phyloP scores from a whole-genome alignment of 495 filamentous ascomycete genomes.

The Podospora conica region DNA sequence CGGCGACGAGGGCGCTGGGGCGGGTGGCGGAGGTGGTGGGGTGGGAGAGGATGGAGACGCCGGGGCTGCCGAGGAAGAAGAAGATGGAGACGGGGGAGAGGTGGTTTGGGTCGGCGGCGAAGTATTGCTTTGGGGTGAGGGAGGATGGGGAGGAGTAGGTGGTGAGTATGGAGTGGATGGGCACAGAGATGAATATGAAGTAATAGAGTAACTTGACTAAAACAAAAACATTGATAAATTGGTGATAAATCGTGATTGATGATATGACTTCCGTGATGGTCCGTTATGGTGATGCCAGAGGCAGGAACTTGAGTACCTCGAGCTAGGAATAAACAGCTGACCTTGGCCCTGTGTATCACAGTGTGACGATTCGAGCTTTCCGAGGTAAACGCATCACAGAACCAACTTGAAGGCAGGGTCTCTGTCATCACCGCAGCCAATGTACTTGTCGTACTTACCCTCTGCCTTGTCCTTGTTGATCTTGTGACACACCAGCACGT shows the following conservation, averaged over 20 bases:
- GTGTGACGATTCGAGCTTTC: too few species aligned
- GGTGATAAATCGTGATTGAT: not conserved
- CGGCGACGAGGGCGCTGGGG: not conserved
- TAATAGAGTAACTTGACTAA: not conserved
- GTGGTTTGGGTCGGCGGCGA: not conserved
- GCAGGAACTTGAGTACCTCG: too few species aligned
- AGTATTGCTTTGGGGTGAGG: not conserved
- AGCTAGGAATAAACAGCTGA: too few species aligned
- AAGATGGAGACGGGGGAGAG: not conserved
- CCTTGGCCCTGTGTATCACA: too few species aligned
- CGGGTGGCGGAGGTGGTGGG: not conserved
- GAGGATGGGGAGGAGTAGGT: not conserved
- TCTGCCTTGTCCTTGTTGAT: constrained; percentile 58
- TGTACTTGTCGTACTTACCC: constrained; percentile 56
- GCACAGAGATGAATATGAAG: too few species aligned
- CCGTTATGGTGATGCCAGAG: too few species aligned
- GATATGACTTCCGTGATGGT: too few species aligned
- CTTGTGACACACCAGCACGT: constrained; percentile 60
- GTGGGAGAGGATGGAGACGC: not conserved
- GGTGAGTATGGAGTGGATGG: not conserved
- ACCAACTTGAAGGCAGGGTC: constrained; percentile 61
- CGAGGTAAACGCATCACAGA: constrained; percentile 36
- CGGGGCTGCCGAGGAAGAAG: not conserved
- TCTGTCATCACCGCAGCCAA: constrained; percentile 57
- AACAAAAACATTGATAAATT: not conserved